Percentiles rank a stretch among this genome's conserved stretches.
Conservation (phyloP, 306 rosid genomes). For the Rosa lucieae region DNA sequence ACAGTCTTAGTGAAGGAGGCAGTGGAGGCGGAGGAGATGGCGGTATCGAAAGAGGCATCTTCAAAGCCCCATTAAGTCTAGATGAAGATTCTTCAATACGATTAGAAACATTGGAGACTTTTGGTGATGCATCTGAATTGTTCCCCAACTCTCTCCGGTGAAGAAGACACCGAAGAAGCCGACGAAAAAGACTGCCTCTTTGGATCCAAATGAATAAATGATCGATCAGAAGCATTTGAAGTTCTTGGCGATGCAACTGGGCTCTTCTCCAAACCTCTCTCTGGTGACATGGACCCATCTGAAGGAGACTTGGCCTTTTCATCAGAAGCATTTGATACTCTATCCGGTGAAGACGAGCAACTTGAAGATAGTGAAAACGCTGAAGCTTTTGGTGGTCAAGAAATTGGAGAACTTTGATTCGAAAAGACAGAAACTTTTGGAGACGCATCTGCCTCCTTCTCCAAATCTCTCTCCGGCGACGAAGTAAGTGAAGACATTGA, state of each 20-base stretch:
- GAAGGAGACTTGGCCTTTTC: conserved; percentile 14
- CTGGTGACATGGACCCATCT: neutral
- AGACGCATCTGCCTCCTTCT: conserved; percentile 13
- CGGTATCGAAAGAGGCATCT: conserved; percentile 23
- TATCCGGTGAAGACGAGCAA: conserved; percentile 26
- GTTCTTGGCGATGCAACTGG: conserved; percentile 9
- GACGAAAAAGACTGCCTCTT: conserved; percentile 26
- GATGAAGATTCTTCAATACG: conserved; percentile 17
- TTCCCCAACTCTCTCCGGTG: conserved; percentile 30
- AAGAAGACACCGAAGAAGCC: conserved; percentile 8
- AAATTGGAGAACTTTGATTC: too few species aligned
- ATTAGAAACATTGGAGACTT: conserved; percentile 6
- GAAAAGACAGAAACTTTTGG: too few species aligned
- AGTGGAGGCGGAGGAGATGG: conserved; percentile 41
- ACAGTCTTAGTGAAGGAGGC: conserved; percentile 14
- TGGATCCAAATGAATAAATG: conserved; percentile 19
- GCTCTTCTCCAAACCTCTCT: conserved; percentile 14
- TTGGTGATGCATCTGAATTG: conserved; percentile 33
- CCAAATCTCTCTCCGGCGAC: conserved; percentile 19
- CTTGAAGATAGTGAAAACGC: conserved; percentile 2
- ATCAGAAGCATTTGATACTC: conserved; percentile 25
- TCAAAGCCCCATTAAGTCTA: conserved; percentile 1
- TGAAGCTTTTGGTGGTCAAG: conserved; percentile 16
- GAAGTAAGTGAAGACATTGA: conserved; percentile 20
- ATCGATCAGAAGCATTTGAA: conserved; percentile 26